Evolutionary conservation across 2,329 filamentous ascomycete genomes (phyloP).

Genomic region (Fusarium nurragi): DNA sequence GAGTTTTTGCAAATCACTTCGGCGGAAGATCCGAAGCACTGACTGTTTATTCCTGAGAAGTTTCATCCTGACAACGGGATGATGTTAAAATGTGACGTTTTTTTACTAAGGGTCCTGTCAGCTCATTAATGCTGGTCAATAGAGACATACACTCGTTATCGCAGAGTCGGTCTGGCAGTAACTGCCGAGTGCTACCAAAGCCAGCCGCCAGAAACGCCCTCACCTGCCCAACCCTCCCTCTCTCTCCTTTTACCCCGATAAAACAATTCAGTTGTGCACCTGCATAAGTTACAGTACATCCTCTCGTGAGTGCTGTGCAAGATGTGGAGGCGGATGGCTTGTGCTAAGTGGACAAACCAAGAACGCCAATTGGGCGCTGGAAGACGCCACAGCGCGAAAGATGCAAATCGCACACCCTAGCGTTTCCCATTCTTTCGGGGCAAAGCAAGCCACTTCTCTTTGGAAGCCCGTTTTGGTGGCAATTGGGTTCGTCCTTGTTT

Average conservation of each 20-base stretch:
- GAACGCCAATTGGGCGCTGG: conserved; percentile 6
- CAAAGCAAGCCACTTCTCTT: conserved; percentile 3
- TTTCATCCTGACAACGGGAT: conserved; percentile 1
- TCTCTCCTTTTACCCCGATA: not conserved
- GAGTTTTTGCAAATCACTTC: not conserved
- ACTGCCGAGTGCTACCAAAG: conserved; percentile 3
- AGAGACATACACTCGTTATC: not conserved
- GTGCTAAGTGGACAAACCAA: conserved; percentile 9
- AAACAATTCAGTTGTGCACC: conserved; percentile 5
- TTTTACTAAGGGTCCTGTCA: conserved; percentile 7
- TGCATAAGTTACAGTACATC: conserved; percentile 9
- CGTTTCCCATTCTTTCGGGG: conserved; percentile 1
- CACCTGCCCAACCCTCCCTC: not conserved
- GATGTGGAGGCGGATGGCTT: conserved; percentile 5
- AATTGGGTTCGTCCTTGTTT: conserved; percentile 18
- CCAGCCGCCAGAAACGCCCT: not conserved
- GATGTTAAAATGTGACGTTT: conserved; percentile 18
- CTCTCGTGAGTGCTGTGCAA: not conserved
- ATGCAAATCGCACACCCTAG: conserved; percentile 14
- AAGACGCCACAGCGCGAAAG: conserved; percentile 32
- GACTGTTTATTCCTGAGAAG: not conserved
- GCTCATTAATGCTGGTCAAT: not conserved
- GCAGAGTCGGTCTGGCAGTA: not conserved
- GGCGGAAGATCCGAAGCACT: conserved; percentile 8
- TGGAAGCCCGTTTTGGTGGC: conserved; percentile 32